Conservation (phyloP, 2,329 filamentous ascomycete genomes). For the Emmonsiellopsis sp. region DNA sequence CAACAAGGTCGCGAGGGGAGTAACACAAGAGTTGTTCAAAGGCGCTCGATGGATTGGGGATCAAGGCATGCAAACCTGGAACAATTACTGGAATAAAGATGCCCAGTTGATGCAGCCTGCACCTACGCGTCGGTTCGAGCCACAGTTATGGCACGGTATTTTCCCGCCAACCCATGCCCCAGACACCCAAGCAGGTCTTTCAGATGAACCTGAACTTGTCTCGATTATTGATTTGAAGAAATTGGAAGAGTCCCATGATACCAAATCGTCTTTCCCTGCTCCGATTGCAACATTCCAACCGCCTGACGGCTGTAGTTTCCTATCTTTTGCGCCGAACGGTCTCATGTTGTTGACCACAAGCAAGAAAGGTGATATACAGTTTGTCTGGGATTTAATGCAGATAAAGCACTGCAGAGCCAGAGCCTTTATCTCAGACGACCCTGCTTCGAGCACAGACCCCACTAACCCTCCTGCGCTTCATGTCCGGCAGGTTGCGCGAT, state of each 20-base stretch:
- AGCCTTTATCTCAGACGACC: constrained; percentile 29
- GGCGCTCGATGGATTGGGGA: constrained; percentile 42
- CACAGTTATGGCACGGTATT: constrained; percentile 22
- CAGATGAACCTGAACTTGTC: constrained; percentile 35
- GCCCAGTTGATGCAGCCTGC: constrained; percentile 18
- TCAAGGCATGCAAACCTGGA: constrained; percentile 42
- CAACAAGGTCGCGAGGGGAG: constrained; percentile 39
- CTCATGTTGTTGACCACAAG: constrained; percentile 40
- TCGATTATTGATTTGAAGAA: constrained; percentile 38
- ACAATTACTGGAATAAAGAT: constrained; percentile 42
- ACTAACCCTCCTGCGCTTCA: constrained; percentile 15
- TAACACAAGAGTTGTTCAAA: constrained; percentile 41
- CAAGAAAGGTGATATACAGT: constrained; percentile 41
- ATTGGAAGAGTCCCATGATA: constrained; percentile 31
- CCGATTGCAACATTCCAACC: constrained; percentile 39
- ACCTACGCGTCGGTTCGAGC: constrained; percentile 19
- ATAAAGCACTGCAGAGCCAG: constrained; percentile 33
- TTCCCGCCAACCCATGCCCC: constrained; percentile 40
- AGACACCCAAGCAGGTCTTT: constrained; percentile 25
- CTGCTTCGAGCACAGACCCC: constrained; percentile 17
- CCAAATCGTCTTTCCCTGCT: constrained; percentile 24
- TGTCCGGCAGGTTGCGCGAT: constrained; percentile 79
- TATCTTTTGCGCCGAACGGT: constrained; percentile 41
- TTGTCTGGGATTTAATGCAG: constrained; percentile 44
- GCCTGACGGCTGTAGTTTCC: constrained; percentile 41